Evolutionary conservation across 129 eudicot genomes (phyloP).

Genomic region (Ambrosia artemisiifolia): DNA sequence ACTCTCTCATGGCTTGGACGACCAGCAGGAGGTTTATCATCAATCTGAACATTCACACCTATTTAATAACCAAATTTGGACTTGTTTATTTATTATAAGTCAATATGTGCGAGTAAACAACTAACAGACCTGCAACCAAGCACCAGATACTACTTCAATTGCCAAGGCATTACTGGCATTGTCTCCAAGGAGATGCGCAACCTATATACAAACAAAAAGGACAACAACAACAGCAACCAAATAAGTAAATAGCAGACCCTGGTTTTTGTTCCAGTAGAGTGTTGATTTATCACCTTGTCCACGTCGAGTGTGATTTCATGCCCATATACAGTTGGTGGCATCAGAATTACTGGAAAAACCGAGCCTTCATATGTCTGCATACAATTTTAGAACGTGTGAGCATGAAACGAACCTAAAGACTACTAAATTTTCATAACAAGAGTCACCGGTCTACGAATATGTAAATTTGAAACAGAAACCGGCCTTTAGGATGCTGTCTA

Average conservation of each 20-base stretch:
- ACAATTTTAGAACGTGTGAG: not conserved
- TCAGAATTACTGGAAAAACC: conserved; percentile 17
- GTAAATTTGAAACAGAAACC: conserved; percentile 4
- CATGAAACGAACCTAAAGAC: not conserved
- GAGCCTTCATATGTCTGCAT: conserved; percentile 11
- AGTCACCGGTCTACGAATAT: not conserved
- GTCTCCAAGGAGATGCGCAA: not conserved
- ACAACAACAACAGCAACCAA: not conserved
- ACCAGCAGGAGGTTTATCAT: conserved; percentile 11
- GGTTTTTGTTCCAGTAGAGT: not conserved
- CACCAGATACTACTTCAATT: conserved; percentile 21
- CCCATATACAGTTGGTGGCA: conserved; percentile 25
- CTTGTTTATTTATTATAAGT: not conserved
- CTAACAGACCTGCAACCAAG: conserved; percentile 17
- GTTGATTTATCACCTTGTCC: conserved; percentile 15
- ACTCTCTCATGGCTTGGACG: conserved; percentile 15
- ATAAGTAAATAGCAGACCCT: not conserved
- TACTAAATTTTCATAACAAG: not conserved
- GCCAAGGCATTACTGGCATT: not conserved
- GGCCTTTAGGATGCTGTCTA: conserved; percentile 12
- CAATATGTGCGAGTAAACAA: not conserved
- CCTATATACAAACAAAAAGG: conserved; percentile 3
- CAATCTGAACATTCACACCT: conserved; percentile 4
- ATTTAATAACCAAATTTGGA: not conserved
- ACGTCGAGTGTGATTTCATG: not conserved